phyloP scores from a whole-genome alignment of 768 basidiomycete genomes.

The Leccinum longicurvipes region DNA sequence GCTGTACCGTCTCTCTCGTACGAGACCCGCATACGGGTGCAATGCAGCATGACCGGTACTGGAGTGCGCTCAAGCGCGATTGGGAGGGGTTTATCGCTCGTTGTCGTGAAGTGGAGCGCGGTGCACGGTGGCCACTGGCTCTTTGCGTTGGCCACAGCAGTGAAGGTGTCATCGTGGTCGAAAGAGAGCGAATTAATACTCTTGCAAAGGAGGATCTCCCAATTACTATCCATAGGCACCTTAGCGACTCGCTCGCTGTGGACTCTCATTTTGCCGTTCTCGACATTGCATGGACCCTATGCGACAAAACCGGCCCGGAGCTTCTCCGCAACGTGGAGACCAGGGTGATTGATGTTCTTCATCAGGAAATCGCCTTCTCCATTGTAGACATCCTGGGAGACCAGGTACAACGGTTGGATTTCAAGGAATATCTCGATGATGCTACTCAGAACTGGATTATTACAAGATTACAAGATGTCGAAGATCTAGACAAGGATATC shows the following conservation, averaged over 20 bases:
- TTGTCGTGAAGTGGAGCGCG: constrained; percentile 86
- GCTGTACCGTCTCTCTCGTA: constrained; percentile 74
- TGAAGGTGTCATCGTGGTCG: constrained; percentile 57
- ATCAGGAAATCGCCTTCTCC: constrained; percentile 76
- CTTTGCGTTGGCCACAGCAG: constrained; percentile 46
- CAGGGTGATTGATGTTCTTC: constrained; percentile 59
- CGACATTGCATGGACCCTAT: constrained; percentile 60
- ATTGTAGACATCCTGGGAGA: constrained; percentile 73
- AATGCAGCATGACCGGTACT: constrained; percentile 72
- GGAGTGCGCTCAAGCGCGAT: constrained; percentile 82
- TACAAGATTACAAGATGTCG: constrained; percentile 54
- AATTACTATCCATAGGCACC: constrained; percentile 50
- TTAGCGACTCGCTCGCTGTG: constrained; percentile 42
- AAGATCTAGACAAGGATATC: constrained; percentile 53
- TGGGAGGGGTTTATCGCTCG: constrained; percentile 96
- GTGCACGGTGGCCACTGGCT: constrained; percentile 75
- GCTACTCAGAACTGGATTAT: constrained; percentile 58
- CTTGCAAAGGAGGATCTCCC: constrained; percentile 67
- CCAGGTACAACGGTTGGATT: constrained; percentile 50
- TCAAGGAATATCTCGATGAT: constrained; percentile 57
- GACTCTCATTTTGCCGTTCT: constrained; percentile 58
- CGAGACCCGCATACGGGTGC: constrained; percentile 78
- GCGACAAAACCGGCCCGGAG: constrained; percentile 56
- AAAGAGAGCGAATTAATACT: constrained; percentile 72
- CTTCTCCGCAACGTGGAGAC: constrained; percentile 55